Conservation (phyloP, 108 stramenopile species). For the Nitzschia inconspicua region DNA sequence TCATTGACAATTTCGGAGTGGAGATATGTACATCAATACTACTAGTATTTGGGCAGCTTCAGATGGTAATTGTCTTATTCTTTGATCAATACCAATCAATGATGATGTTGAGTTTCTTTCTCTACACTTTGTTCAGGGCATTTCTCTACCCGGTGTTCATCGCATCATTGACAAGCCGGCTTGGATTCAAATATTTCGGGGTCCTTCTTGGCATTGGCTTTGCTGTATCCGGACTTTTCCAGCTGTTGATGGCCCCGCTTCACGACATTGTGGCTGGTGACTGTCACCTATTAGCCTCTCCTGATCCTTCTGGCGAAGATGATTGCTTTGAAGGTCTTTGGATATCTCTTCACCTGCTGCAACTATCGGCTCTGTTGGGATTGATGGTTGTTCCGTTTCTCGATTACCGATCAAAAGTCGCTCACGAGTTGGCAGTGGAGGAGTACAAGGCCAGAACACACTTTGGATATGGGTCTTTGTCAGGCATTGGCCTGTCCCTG, state of each 20-base stretch:
- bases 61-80: constrained; percentile 34
- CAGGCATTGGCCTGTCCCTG: not conserved
- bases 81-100: not conserved
- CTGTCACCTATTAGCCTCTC: constrained; percentile 6
- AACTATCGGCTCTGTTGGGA: constrained; percentile 1
- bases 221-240: constrained; percentile 35
- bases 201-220: constrained; percentile 52
- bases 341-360: constrained; percentile 4
- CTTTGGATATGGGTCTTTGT: not conserved
- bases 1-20: constrained; percentile 47
- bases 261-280: constrained; percentile 12
- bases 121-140: constrained; percentile 45
- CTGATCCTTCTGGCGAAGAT: not conserved
- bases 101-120: constrained; percentile 31
- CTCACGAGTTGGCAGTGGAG: not conserved
- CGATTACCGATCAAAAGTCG: constrained; percentile 1
- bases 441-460: not conserved
- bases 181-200: constrained; percentile 69
- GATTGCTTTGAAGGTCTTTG: constrained; percentile 14
- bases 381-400: constrained; percentile 11
- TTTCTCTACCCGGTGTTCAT: constrained; percentile 54
- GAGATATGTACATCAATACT: constrained; percentile 31
- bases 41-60: constrained; percentile 28
- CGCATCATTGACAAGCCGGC: constrained; percentile 38
- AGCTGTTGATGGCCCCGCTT: constrained; percentile 23